Evolutionary conservation across 176 grass and related monocot genomes (phyloP).

Genomic region (Hordeum marinum): DNA sequence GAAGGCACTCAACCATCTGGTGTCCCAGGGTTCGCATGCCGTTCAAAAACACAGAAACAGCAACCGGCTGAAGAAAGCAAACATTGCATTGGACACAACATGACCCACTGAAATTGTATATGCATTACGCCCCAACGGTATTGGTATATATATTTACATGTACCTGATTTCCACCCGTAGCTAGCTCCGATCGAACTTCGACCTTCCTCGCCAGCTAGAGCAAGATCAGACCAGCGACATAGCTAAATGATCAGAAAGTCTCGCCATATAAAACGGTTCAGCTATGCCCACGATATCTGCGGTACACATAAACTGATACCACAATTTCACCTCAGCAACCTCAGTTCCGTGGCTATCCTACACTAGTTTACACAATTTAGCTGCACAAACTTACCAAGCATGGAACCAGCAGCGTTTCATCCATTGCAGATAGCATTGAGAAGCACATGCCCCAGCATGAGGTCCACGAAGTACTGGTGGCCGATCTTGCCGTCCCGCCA

Average conservation of each 20-base stretch:
- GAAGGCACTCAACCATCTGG: background rate
- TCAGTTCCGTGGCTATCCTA: conserved; percentile 23
- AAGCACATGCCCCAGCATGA: conserved; percentile 93
- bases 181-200: conserved; percentile 24
- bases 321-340: conserved; percentile 4
- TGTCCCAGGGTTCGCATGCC: background rate
- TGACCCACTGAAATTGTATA: conserved; percentile 3
- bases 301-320: background rate
- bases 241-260: conserved; percentile 18
- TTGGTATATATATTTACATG: conserved; percentile 48
- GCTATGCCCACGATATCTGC: background rate
- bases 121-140: conserved; percentile 2
- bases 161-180: conserved; percentile 16
- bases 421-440: conserved; percentile 88
- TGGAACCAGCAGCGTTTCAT: conserved; percentile 25
- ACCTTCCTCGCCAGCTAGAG: conserved; percentile 28
- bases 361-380: conserved; percentile 26
- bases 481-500: conserved; percentile 90
- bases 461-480: conserved; percentile 94
- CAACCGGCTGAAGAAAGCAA: background rate
- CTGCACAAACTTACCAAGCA: conserved; percentile 25
- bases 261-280: conserved; percentile 25
- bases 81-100: background rate
- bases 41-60: background rate
- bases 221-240: conserved; percentile 17